Percentiles rank a stretch among this genome's conserved stretches.
phyloP scores from a whole-genome alignment of 2,329 filamentous ascomycete species.

The Graphilbum ipis-grandicollis region DNA sequence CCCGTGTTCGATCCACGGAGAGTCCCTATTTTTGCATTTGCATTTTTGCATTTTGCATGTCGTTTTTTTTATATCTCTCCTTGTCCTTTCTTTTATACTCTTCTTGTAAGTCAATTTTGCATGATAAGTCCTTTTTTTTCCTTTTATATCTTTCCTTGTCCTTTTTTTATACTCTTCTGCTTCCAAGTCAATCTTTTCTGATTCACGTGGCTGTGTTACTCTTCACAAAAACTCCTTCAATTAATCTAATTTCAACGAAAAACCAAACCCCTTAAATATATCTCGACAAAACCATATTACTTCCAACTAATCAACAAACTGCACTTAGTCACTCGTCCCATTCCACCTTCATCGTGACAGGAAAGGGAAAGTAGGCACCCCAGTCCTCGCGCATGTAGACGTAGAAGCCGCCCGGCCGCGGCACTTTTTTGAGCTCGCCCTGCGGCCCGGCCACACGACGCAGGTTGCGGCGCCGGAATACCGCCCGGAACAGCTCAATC shows the following conservation, averaged over 20 bases:
- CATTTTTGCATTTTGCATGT: not conserved
- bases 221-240: too few species aligned
- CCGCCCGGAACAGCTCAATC: constrained; percentile 48
- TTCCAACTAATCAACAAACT: too few species aligned
- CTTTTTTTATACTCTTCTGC: too few species aligned
- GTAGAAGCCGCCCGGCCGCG: constrained; percentile 33
- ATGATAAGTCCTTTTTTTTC: too few species aligned
- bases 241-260: too few species aligned
- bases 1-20: constrained; percentile 7
- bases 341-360: constrained; percentile 33
- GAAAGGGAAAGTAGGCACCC: constrained; percentile 29
- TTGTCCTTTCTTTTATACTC: too few species aligned
- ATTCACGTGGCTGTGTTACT: too few species aligned
- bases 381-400: constrained; percentile 52
- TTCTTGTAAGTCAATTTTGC: too few species aligned
- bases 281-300: too few species aligned
- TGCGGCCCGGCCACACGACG: constrained; percentile 43
- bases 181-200: too few species aligned
- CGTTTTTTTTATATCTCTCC: constrained; percentile 14
- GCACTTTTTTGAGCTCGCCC: constrained; percentile 50
- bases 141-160: too few species aligned
- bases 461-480: constrained; percentile 44
- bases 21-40: constrained; percentile 3
- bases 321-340: constrained; percentile 28
- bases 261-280: too few species aligned